A percentile compares a stretch with the other conserved stretches of the same genome.
Conservation (phyloP, 345 rosid genomes). For the Populus euphratica region DNA sequence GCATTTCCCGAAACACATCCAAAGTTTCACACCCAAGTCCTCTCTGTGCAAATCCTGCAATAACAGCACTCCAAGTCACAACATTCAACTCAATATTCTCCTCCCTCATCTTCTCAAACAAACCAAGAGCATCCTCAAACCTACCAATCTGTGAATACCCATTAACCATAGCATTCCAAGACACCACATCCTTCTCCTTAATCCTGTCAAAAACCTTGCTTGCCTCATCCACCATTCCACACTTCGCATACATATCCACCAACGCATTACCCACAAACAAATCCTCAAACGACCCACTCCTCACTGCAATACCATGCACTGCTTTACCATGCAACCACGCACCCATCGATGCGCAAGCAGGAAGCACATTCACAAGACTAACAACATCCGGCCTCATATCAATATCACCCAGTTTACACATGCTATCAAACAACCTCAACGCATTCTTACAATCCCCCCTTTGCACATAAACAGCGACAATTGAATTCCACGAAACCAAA, state of each 20-base stretch:
- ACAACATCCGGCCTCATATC: conserved; percentile 50
- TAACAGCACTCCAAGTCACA: conserved; percentile 84
- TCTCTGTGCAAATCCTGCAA: conserved; percentile 78
- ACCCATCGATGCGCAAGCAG: conserved; percentile 55
- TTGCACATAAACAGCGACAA: conserved; percentile 50
- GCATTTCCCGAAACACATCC: conserved; percentile 68
- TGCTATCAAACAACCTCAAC: conserved; percentile 43
- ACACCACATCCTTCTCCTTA: conserved; percentile 64
- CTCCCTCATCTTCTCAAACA: conserved; percentile 60
- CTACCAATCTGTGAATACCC: conserved; percentile 73
- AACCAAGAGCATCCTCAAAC: conserved; percentile 56
- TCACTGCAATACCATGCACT: conserved; percentile 53
- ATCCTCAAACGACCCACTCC: conserved; percentile 49
- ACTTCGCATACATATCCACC: conserved; percentile 86
- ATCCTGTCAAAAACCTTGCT: conserved; percentile 50
- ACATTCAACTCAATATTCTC: conserved; percentile 59
- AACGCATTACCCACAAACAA: conserved; percentile 67
- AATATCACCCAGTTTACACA: conserved; percentile 28
- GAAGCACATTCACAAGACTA: conserved; percentile 67
- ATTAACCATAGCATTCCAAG: conserved; percentile 87
- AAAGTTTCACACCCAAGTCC: conserved; percentile 66
- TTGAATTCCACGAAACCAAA: conserved; percentile 75
- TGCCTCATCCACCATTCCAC: conserved; percentile 62
- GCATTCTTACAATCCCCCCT: conserved; percentile 42
- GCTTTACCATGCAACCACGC: conserved; percentile 43